These are phyloP conservation scores for Cenchrus americanus DNA, from an alignment of 176 grass and related monocot genomes.

Conservation along the genomic window DNA sequence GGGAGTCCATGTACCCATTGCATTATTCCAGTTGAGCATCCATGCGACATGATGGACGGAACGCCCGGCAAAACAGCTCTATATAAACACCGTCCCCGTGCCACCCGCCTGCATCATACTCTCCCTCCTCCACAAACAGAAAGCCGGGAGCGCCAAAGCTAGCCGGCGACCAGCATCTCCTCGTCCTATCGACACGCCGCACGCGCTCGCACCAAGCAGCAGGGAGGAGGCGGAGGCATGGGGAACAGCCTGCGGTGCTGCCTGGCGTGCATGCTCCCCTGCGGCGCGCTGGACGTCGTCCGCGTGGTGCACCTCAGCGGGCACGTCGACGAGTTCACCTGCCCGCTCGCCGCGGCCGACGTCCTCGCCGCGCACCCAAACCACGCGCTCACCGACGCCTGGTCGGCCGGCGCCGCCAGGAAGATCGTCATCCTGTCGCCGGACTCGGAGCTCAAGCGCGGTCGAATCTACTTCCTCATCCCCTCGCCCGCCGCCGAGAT, in stretches of 20 bases:
- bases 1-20: slow-evolving; percentile 10
- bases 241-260: slow-evolving; percentile 95
- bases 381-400: slow-evolving; percentile 78
- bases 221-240: slow-evolving; percentile 30
- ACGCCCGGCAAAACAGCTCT: slow-evolving; percentile 8
- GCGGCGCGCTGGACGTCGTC: slow-evolving; percentile 90
- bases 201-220: neutral
- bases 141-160: neutral
- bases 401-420: slow-evolving; percentile 49
- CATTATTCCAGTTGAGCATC: neutral
- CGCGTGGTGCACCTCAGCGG: slow-evolving; percentile 90
- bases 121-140: neutral
- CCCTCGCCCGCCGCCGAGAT: slow-evolving; percentile 57
- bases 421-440: slow-evolving; percentile 73
- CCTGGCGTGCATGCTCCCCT: slow-evolving; percentile 92
- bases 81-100: slow-evolving; percentile 35
- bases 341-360: slow-evolving; percentile 64
- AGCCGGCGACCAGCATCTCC: neutral
- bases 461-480: slow-evolving; percentile 87
- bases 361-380: slow-evolving; percentile 83
- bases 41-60: slow-evolving; percentile 1
- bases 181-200: neutral
- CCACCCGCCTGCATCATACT: slow-evolving; percentile 9
- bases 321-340: slow-evolving; percentile 80
- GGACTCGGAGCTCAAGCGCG: slow-evolving; percentile 79